Evolutionary conservation across 169 alveolate species (phyloP).

Genomic region (Cryptosporidium viatorum): DNA sequence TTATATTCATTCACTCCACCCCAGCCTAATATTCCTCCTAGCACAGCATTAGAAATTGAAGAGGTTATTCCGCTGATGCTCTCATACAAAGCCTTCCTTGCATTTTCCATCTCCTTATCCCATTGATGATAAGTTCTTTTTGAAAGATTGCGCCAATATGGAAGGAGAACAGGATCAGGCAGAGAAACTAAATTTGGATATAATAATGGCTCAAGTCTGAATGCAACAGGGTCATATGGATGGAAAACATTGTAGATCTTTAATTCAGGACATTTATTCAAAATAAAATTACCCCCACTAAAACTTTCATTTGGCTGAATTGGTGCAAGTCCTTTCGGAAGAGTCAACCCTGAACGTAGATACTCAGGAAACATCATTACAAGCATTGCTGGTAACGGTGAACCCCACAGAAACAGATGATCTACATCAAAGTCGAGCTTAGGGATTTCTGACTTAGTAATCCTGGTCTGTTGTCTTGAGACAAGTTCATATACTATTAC

Average conservation of each 20-base stretch:
- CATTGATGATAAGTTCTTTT: constrained; percentile 87
- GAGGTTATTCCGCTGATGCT: constrained; percentile 81
- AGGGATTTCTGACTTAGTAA: constrained; percentile 74
- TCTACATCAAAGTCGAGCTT: constrained; percentile 83
- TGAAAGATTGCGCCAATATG: constrained; percentile 87
- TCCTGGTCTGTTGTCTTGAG: constrained; percentile 78
- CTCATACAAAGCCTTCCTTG: constrained; percentile 79
- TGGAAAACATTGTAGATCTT: constrained; percentile 84
- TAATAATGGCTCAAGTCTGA: constrained; percentile 85
- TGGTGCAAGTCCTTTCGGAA: constrained; percentile 62
- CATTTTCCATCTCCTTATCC: constrained; percentile 85
- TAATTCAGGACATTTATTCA: constrained; percentile 79
- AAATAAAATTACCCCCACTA: constrained; percentile 81
- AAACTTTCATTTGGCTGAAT: constrained; percentile 29
- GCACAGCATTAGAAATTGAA: constrained; percentile 78
- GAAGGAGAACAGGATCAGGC: constrained; percentile 87
- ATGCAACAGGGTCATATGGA: constrained; percentile 89
- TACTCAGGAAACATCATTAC: constrained; percentile 78
- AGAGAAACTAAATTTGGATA: constrained; percentile 80
- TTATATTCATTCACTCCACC: constrained; percentile 75
- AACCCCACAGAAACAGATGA: constrained; percentile 85
- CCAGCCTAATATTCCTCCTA: constrained; percentile 75
- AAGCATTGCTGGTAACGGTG: constrained; percentile 85
- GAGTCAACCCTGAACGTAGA: constrained; percentile 78
- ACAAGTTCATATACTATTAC: constrained; percentile 85